These are phyloP conservation scores for Jamesozyma rosinii DNA, from an alignment of 805 yeast genomes.

Conservation along the genomic window DNA sequence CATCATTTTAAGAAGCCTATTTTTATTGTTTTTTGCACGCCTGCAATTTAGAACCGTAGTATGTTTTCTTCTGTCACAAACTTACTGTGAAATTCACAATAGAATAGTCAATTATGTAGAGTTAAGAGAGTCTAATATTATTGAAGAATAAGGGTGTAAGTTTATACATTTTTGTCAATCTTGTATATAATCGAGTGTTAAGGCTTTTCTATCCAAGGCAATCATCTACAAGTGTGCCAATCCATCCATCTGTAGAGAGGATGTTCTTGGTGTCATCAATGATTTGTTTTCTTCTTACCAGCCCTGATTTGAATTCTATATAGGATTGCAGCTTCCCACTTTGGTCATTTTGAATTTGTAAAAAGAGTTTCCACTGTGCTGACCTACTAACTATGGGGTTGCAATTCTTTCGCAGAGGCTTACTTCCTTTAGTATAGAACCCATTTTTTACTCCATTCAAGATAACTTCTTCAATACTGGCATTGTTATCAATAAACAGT, in stretches of 20 bases:
- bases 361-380: slow-evolving; percentile 20
- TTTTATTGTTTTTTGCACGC: too few relatives aligned
- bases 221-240: slow-evolving; percentile 37
- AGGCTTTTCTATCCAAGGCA: slow-evolving; percentile 15
- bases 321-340: slow-evolving; percentile 17
- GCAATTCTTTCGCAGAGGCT: slow-evolving; percentile 37
- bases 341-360: slow-evolving; percentile 2
- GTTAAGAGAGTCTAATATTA: too few relatives aligned
- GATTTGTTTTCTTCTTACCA: slow-evolving; percentile 22
- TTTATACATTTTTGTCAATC: too few relatives aligned
- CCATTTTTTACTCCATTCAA: slow-evolving; percentile 59
- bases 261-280: slow-evolving; percentile 25
- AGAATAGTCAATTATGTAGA: too few relatives aligned
- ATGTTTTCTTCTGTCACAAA: too few relatives aligned
- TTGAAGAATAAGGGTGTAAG: too few relatives aligned
- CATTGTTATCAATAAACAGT: slow-evolving; percentile 5
- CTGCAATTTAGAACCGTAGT: background rate
- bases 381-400: slow-evolving; percentile 20
- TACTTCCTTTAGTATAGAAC: slow-evolving; percentile 34
- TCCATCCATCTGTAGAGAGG: slow-evolving; percentile 39
- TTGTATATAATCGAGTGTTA: background rate
- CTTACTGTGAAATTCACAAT: too few relatives aligned
- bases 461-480: slow-evolving; percentile 29
- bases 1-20: too few relatives aligned
- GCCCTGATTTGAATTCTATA: slow-evolving; percentile 25